Evolutionary conservation across 2,329 filamentous ascomycete genomes (phyloP), one percentile per base, ranked within the genome.

Genomic region (Aureobasidium musti): DNA sequence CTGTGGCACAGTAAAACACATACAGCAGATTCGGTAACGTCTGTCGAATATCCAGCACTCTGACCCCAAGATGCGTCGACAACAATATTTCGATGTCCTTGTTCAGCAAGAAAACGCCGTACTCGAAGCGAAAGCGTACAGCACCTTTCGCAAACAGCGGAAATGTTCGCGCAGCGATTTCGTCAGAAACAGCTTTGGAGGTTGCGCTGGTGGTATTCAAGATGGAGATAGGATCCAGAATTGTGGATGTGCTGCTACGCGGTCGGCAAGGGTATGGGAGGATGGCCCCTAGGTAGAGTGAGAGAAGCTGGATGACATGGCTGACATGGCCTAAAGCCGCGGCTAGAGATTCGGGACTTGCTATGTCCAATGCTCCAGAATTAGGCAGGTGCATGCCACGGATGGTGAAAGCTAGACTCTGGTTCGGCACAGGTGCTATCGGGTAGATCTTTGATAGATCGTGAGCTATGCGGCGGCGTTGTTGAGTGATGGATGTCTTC

Each of bases 1-100:
- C 91, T 37, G 91, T 95, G 71, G 92, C 89, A 1, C 98, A 89
- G 72, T 96, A 97, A 1, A 98, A 81, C 19, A 98, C 81, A 72
- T 97, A 97, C 76, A 97, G 96, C 11, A 99, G 81, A 74, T 99
- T 99, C 1, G 94, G 92, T 7, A 98, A 80, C 0, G 94, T 96
- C 71, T 98, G 92, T 5, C 95, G 86, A 21, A 97, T 92, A 73
- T 99, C 95, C 69, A 97, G 84, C 1, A 96, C 88, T 54, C 89
- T 88, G 14, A 97, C 81, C 0, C 89, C 89, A 70, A 92, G 88
- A 1, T 81, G 79, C 68, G 82, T 84, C 23, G 79, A 78, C 72
- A 87, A 80, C 13, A 90, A 75, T 56, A 88, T 82, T 71, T 98
- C 93, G 66, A 99, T 93, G 74, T 98, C 83, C 78, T 98, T 97